phyloP scores from a whole-genome alignment of 805 yeast genomes.

The Teunomyces tritomae region DNA sequence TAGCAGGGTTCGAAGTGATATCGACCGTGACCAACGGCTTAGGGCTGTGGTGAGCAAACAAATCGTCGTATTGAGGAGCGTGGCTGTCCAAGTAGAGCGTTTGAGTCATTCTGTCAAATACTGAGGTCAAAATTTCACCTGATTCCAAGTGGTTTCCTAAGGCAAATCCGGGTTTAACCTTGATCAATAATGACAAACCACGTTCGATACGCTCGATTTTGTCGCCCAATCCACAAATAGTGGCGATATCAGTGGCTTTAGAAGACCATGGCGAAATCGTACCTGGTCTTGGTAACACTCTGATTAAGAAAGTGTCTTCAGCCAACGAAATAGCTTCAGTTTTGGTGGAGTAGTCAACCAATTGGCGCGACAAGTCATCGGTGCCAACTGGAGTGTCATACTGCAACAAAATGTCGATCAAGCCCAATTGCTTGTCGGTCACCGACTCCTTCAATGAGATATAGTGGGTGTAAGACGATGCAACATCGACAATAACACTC shows the following conservation, averaged over 20 bases:
- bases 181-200: constrained; percentile 74
- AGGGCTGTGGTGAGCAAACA: constrained; percentile 77
- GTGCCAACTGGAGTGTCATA: constrained; percentile 70
- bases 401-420: constrained; percentile 61
- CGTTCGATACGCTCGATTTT: constrained; percentile 85
- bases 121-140: constrained; percentile 59
- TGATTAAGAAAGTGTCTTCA: constrained; percentile 51
- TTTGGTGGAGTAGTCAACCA: constrained; percentile 30
- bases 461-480: constrained; percentile 79
- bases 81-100: constrained; percentile 50
- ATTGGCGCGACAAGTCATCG: constrained; percentile 41
- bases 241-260: constrained; percentile 92
- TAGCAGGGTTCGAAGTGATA: constrained; percentile 52
- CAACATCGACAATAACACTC: constrained; percentile 60
- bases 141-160: constrained; percentile 50
- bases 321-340: constrained; percentile 30
- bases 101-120: constrained; percentile 96
- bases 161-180: constrained; percentile 70
- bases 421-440: constrained; percentile 39
- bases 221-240: constrained; percentile 77
- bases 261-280: constrained; percentile 99
- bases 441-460: constrained; percentile 52
- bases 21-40: constrained; percentile 80
- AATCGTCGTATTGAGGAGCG: constrained; percentile 64
- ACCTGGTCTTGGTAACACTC: constrained; percentile 89